Conservation (phyloP, 108 stramenopile genomes). For the Chaetoceros muelleri region DNA sequence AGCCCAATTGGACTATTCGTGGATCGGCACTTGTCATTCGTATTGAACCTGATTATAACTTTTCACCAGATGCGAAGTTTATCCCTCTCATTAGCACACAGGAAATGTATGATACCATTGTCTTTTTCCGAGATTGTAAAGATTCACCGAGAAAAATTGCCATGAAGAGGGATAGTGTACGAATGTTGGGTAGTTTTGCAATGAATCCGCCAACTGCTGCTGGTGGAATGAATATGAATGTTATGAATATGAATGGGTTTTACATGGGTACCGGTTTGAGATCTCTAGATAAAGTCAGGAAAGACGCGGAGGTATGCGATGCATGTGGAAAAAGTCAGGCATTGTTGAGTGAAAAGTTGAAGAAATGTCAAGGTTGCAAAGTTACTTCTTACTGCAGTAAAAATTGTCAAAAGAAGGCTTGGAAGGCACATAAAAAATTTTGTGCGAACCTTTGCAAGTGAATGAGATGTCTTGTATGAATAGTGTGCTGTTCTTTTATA, state of each 20-base stretch:
- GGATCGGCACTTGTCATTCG: constrained; percentile 6
- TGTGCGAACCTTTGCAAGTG: neutral
- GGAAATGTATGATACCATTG: constrained; percentile 6
- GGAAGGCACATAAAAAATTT: constrained; percentile 10
- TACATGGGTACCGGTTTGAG: neutral
- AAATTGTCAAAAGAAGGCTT: constrained; percentile 4
- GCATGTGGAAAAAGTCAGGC: constrained; percentile 5
- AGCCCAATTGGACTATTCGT: constrained; percentile 8
- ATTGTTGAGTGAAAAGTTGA: constrained; percentile 6
- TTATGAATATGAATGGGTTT: neutral
- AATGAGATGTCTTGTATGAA: neutral
- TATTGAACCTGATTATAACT: constrained; percentile 6
- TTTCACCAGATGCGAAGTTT: constrained; percentile 4
- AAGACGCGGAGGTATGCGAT: constrained; percentile 1
- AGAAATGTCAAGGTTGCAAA: constrained; percentile 6
- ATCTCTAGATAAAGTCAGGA: neutral
- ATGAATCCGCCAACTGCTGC: constrained; percentile 3
- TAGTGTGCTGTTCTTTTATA: neutral
- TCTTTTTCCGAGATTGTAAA: constrained; percentile 8
- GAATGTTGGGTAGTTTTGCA: constrained; percentile 1
- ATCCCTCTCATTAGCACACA: constrained; percentile 3
- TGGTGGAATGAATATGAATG: neutral
- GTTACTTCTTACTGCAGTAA: constrained; percentile 1
- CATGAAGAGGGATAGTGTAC: constrained; percentile 4
- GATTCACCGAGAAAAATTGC: constrained; percentile 6